These are phyloP conservation scores for Pythium diclinum DNA, from an alignment of 352 stramenopile species.

Conservation along the genomic window DNA sequence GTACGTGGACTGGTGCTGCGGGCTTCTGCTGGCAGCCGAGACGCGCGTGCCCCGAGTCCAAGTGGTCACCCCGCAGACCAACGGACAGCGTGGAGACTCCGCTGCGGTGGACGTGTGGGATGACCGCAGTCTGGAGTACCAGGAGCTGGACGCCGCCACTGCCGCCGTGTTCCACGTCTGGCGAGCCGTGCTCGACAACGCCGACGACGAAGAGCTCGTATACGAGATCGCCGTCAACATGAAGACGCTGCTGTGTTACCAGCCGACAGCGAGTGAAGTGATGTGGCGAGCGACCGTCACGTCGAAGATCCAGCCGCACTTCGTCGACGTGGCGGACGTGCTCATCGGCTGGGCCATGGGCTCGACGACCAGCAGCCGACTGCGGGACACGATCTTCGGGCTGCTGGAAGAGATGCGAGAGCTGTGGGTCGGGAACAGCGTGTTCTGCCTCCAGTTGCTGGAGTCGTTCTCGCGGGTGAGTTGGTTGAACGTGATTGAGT, in stretches of 20 bases:
- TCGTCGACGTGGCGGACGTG: slow-evolving; percentile 34
- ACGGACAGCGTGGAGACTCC: neutral
- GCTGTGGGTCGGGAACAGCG: slow-evolving; percentile 33
- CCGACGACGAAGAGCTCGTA: slow-evolving; percentile 23
- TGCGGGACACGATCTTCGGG: slow-evolving; percentile 28
- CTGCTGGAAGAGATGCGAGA: slow-evolving; percentile 31
- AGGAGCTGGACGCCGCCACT: slow-evolving; percentile 23
- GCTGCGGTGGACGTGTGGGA: slow-evolving; percentile 12
- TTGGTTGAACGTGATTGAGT: neutral
- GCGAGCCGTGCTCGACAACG: slow-evolving; percentile 27
- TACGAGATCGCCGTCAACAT: slow-evolving; percentile 21
- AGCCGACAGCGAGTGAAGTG: slow-evolving; percentile 7
- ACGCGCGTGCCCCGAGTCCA: slow-evolving; percentile 17
- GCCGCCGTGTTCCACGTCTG: slow-evolving; percentile 25
- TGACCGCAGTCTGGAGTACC: slow-evolving; percentile 20
- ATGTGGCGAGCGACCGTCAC: slow-evolving; percentile 21
- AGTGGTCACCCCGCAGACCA: neutral
- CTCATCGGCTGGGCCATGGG: slow-evolving; percentile 35
- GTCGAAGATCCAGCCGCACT: slow-evolving; percentile 31
- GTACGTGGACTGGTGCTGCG: slow-evolving; percentile 31
- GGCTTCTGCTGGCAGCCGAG: slow-evolving; percentile 25
- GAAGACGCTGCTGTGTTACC: slow-evolving; percentile 23
- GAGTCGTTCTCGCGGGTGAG: slow-evolving; percentile 30
- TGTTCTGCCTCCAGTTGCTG: slow-evolving; percentile 32
- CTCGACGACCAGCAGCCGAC: slow-evolving; percentile 15